Conservation (phyloP, 140 eudicot species). For the Cichorium intybus region DNA sequence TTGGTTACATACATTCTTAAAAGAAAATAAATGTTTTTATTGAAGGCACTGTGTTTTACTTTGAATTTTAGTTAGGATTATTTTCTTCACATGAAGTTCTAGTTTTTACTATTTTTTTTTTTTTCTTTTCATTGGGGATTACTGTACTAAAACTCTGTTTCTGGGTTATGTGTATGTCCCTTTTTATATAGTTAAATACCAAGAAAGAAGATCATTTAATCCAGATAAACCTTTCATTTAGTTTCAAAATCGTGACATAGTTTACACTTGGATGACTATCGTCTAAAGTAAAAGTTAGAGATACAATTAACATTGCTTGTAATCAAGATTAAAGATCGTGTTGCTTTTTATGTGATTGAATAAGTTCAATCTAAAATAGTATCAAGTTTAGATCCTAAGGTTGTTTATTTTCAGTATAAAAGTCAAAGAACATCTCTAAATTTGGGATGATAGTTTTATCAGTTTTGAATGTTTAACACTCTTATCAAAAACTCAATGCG, state of each 20-base stretch:
- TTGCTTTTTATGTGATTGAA: background rate
- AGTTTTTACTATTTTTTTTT: slow-evolving; percentile 12
- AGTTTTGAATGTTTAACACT: no score
- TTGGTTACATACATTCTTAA: slow-evolving; percentile 36
- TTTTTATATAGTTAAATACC: background rate
- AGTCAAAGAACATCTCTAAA: background rate
- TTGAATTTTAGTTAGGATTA: slow-evolving; percentile 15
- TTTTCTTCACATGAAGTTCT: slow-evolving; percentile 21
- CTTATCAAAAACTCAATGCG: background rate
- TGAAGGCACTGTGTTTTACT: slow-evolving; percentile 16
- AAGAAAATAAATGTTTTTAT: slow-evolving; percentile 28
- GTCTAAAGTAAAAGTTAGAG: background rate
- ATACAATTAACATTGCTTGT: background rate
- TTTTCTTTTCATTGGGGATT: slow-evolving; percentile 5
- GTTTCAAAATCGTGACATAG: background rate
- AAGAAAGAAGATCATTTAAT: slow-evolving; percentile 4
- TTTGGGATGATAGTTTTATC: no score
- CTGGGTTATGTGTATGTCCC: slow-evolving; percentile 6
- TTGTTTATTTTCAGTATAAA: background rate
- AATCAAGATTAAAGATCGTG: background rate
- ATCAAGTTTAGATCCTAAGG: background rate
- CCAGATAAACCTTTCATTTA: background rate
- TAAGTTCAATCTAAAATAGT: background rate
- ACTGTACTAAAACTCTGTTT: slow-evolving; percentile 12
- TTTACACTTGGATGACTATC: background rate